Base-by-base conservation (phyloP, 768 basidiomycete species). In the Dentipellis sp. region DNA sequence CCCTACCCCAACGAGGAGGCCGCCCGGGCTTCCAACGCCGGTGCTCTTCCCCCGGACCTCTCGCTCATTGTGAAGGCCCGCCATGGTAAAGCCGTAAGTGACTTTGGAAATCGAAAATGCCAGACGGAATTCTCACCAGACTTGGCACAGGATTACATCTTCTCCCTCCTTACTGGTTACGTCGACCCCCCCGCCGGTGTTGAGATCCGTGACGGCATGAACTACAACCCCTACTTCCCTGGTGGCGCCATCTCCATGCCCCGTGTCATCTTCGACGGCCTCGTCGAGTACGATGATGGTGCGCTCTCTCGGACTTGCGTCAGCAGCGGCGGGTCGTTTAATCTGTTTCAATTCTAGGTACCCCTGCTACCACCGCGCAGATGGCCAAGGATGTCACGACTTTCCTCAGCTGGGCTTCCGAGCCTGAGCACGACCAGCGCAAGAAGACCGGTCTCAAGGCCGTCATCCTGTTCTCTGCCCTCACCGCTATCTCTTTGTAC, bases 231-330 rank as follows among this genome's bases (percentile, higher is more conserved):
- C 17, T 98, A 87, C 78, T 99, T 99, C 88, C 95, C 95, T 42
- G 94, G 97, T 54, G 95, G 94, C 66, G 94, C 94, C 62, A 97
- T 98, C 58, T 89, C 91, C 68, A 99, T 99, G 97, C 94, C 92
- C 52, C 91, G 95, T 67, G 83, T 97, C 37, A 75, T 98, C 62
- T 98, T 90, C 68, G 97, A 98, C 65, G 94, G 92, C 39, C 72
- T 98, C 47, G 95, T 98, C 56, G 97, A 99, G 71, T 99, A 90
- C 69, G 89, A 91, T 0, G 97, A 99, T 68, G 93, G 92, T 88
- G 59, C 63, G 81, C 64, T 21, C 10, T 47, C 29, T 34, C 19
- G 45, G 4, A 47, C 6, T n/a, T 14, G 17, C 6, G n/a, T 40
- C 38, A 19, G 40, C 14, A 7, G 29, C 39, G 53, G 9, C 48